These are phyloP conservation scores for Trichoderma gracile DNA, from an alignment of 2,329 filamentous ascomycete genomes.

Conservation along the genomic window DNA sequence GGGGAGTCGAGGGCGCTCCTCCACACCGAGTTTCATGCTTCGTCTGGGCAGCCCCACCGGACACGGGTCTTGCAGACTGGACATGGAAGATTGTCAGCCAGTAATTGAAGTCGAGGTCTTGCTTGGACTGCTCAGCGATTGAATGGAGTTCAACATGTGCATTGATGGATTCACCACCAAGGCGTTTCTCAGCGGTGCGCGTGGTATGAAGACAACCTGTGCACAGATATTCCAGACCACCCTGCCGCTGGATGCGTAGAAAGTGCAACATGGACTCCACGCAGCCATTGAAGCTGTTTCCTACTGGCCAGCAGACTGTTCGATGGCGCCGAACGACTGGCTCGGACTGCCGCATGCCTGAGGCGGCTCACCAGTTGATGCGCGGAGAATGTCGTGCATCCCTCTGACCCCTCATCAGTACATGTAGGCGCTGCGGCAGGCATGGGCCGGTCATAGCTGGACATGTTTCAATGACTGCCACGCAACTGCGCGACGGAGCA, in stretches of 20 bases:
- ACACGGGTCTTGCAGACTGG: constrained; percentile 17
- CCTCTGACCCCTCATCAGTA: background rate
- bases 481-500: background rate
- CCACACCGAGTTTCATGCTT: constrained; percentile 26
- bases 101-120: background rate
- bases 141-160: background rate
- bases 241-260: background rate
- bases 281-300: too few species aligned
- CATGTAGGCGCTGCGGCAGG: background rate
- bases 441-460: background rate
- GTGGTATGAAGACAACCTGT: background rate
- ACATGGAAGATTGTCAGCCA: background rate
- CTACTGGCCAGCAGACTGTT: background rate
- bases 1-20: constrained; percentile 20
- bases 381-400: constrained; percentile 12
- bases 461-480: background rate
- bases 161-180: too few species aligned
- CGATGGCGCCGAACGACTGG: background rate
- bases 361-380: background rate
- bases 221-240: background rate
- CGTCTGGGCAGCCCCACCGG: constrained; percentile 2
- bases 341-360: background rate
- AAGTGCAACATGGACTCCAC: too few species aligned
- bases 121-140: background rate
- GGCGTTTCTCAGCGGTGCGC: background rate